phyloP scores from a whole-genome alignment of 345 rosid species.

The Aurinia saxatilis region DNA sequence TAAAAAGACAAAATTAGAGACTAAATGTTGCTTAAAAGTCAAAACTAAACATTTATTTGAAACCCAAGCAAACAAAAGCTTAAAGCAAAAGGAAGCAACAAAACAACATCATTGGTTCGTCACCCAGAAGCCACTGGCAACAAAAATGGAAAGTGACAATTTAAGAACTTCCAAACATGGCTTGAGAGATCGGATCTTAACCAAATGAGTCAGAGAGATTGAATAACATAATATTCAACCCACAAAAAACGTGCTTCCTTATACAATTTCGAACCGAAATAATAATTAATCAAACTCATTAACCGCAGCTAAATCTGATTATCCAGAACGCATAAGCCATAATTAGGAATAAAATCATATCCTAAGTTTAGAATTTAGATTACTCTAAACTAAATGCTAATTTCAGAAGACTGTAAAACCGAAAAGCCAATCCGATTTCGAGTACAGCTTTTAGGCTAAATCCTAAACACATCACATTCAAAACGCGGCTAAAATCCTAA shows the following conservation, averaged over 20 bases:
- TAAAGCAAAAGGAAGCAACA: neutral
- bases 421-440: neutral
- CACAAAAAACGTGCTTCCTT: neutral
- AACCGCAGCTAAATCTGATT: neutral
- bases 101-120: neutral
- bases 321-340: neutral
- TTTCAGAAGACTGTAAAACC: neutral
- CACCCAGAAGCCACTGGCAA: neutral
- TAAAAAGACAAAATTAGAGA: neutral
- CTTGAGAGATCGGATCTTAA: neutral
- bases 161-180: neutral
- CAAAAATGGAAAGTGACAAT: neutral
- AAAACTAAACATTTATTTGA: neutral
- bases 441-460: too few relatives aligned
- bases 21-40: neutral
- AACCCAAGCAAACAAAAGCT: slow-evolving; percentile 7
- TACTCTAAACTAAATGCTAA: neutral
- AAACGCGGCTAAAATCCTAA: neutral
- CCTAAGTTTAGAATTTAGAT: slow-evolving; percentile 13
- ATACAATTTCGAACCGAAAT: neutral
- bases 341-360: neutral
- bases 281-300: neutral
- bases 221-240: too few relatives aligned
- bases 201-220: too few relatives aligned
- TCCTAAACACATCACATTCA: neutral